Conservation (phyloP, 176 grass and related monocot genomes). For the Carex littledalei region DNA sequence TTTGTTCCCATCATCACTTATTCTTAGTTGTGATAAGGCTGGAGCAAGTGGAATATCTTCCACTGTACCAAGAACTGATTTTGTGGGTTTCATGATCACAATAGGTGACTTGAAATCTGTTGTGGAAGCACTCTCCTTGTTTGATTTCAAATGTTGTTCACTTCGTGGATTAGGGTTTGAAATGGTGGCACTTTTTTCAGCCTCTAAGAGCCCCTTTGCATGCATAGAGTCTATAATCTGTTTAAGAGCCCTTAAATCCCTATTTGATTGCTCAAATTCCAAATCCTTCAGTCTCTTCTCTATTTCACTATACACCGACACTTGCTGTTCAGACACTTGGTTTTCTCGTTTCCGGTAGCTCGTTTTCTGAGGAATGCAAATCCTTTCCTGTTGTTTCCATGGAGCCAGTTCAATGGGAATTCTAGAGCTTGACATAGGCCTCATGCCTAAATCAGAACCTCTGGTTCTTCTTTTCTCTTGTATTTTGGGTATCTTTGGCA, state of each 20-base stretch:
- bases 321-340: conserved; percentile 44
- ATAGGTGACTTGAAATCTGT: conserved; percentile 71
- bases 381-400: conserved; percentile 79
- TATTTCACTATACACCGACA: conserved; percentile 79
- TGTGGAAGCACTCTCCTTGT: conserved; percentile 19
- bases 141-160: conserved; percentile 21
- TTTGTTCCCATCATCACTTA: conserved; percentile 37
- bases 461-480: conserved; percentile 45
- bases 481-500: conserved; percentile 27
- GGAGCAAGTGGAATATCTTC: conserved; percentile 38
- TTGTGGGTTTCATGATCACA: conserved; percentile 92
- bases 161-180: conserved; percentile 18
- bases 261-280: conserved; percentile 80
- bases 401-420: conserved; percentile 70
- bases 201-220: conserved; percentile 79
- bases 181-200: conserved; percentile 42
- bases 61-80: conserved; percentile 27
- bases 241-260: conserved; percentile 65
- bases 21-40: conserved; percentile 36
- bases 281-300: conserved; percentile 84
- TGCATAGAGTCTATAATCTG: conserved; percentile 88
- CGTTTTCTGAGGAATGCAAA: conserved; percentile 52
- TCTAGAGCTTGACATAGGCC: conserved; percentile 42
- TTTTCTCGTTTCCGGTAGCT: conserved; percentile 36
- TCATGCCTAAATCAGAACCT: conserved; percentile 41